These are phyloP conservation scores for Smallanthus sonchifolius DNA, from an alignment of 129 eudicot species.

Conservation along the genomic window DNA sequence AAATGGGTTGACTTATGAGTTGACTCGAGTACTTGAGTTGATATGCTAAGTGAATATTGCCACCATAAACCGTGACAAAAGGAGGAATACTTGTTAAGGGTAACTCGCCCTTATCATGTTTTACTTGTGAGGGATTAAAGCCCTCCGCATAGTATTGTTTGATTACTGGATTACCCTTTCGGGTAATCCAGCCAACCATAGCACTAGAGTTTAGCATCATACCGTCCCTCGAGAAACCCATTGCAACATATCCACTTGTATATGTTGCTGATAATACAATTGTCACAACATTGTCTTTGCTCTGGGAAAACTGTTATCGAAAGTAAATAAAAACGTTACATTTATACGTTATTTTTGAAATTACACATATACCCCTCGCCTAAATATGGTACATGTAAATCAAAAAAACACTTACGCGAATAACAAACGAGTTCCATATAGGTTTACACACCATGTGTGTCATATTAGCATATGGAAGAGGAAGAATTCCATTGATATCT, in stretches of 20 bases:
- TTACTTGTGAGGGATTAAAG: constrained; percentile 45
- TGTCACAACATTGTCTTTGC: constrained; percentile 58
- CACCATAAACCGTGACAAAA: constrained; percentile 51
- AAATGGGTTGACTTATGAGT: constrained; percentile 53
- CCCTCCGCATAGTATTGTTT: constrained; percentile 68
- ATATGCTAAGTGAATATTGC: constrained; percentile 68
- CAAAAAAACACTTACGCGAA: constrained; percentile 54
- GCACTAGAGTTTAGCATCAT: constrained; percentile 87
- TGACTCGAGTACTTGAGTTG: constrained; percentile 56
- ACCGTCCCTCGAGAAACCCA: constrained; percentile 81
- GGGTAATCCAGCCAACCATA: constrained; percentile 89
- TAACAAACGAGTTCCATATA: constrained; percentile 70
- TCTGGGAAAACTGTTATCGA: constrained; percentile 59
- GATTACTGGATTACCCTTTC: constrained; percentile 58
- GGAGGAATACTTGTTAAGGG: constrained; percentile 77
- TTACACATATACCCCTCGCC: background rate
- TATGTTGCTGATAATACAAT: constrained; percentile 68
- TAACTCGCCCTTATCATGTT: constrained; percentile 64
- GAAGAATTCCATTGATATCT: constrained; percentile 56
- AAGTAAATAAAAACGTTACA: background rate
- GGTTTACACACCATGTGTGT: constrained; percentile 60
- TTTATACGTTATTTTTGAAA: background rate
- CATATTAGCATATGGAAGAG: constrained; percentile 70
- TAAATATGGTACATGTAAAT: background rate
- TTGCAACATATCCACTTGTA: constrained; percentile 89